A percentile compares a stretch with the other conserved stretches of the same genome.
Conservation (phyloP, 2,329 filamentous ascomycete genomes). For the Alternaria tenuissima region DNA sequence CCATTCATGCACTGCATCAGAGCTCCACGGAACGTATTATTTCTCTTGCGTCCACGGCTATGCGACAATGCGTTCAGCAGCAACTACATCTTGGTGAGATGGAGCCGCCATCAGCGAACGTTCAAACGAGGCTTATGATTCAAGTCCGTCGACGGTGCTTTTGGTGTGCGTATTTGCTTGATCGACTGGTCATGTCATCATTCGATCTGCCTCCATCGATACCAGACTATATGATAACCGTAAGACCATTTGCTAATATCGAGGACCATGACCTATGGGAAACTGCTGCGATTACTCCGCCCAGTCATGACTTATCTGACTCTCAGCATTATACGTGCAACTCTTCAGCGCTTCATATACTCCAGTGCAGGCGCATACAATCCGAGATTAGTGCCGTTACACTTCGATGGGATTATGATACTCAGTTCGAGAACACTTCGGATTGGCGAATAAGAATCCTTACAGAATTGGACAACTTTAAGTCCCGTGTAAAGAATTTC, state of each 20-base stretch:
- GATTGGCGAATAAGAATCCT: constrained; percentile 30
- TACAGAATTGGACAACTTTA: constrained; percentile 26
- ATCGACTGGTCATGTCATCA: constrained; percentile 25
- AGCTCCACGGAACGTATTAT: constrained; percentile 33
- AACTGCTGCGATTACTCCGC: constrained; percentile 15
- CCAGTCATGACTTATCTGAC: constrained; percentile 17
- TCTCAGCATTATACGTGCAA: constrained; percentile 21
- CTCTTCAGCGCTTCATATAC: constrained; percentile 28
- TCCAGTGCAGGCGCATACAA: constrained; percentile 30
- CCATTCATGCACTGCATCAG: constrained; percentile 28
- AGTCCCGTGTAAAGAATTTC: constrained; percentile 23
- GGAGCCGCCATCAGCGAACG: constrained; percentile 15
- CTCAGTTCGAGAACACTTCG: constrained; percentile 19
- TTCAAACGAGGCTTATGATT: constrained; percentile 9
- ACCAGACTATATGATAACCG: constrained; percentile 26
- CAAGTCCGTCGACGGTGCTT: constrained; percentile 30
- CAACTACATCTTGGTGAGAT: constrained; percentile 28
- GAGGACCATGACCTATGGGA: constrained; percentile 22
- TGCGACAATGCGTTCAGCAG: constrained; percentile 29
- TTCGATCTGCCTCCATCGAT: constrained; percentile 30
- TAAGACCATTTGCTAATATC: constrained; percentile 25
- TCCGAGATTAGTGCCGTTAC: constrained; percentile 28
- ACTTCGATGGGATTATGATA: constrained; percentile 24
- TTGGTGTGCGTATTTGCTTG: constrained; percentile 31
- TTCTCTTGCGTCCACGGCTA: constrained; percentile 25